phyloP scores from a whole-genome alignment of 1,284 basidiomycete genomes.

The Apiotrichum mycotoxinovorans region DNA sequence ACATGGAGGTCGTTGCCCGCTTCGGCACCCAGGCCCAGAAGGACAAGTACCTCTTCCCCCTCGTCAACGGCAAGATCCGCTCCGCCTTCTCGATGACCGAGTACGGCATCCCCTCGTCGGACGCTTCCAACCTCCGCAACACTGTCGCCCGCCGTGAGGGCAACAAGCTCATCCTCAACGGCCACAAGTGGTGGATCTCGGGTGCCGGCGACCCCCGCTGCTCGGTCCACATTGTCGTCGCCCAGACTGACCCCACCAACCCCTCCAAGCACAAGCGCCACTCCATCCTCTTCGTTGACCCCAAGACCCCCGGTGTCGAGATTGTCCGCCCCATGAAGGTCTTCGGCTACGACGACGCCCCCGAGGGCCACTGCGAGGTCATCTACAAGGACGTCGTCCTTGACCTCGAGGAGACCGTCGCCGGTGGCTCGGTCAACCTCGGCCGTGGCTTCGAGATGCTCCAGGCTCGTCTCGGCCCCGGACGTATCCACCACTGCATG shows the following conservation, averaged over 20 bases:
- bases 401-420: slow-evolving; percentile 58
- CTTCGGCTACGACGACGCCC: slow-evolving; percentile 90
- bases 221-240: slow-evolving; percentile 87
- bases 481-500: slow-evolving; percentile 98
- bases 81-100: slow-evolving; percentile 96
- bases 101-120: slow-evolving; percentile 83
- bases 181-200: slow-evolving; percentile 99
- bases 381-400: slow-evolving; percentile 92
- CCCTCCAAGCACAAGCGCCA: slow-evolving; percentile 69
- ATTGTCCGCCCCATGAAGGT: slow-evolving; percentile 87
- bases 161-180: slow-evolving; percentile 86
- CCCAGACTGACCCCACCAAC: slow-evolving; percentile 46
- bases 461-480: slow-evolving; percentile 93
- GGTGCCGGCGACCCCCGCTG: slow-evolving; percentile 93
- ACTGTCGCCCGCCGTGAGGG: slow-evolving; percentile 75
- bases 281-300: slow-evolving; percentile 88
- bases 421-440: slow-evolving; percentile 69
- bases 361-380: slow-evolving; percentile 93
- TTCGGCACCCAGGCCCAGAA: slow-evolving; percentile 89
- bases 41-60: slow-evolving; percentile 79
- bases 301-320: slow-evolving; percentile 80
- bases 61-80: slow-evolving; percentile 88
- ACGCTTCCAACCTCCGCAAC: slow-evolving; percentile 92
- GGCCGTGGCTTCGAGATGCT: slow-evolving; percentile 96
- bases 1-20: slow-evolving; percentile 96